Evolutionary conservation across 139 green algal species (phyloP).

Genomic region (Tetradesmus obliquus): DNA sequence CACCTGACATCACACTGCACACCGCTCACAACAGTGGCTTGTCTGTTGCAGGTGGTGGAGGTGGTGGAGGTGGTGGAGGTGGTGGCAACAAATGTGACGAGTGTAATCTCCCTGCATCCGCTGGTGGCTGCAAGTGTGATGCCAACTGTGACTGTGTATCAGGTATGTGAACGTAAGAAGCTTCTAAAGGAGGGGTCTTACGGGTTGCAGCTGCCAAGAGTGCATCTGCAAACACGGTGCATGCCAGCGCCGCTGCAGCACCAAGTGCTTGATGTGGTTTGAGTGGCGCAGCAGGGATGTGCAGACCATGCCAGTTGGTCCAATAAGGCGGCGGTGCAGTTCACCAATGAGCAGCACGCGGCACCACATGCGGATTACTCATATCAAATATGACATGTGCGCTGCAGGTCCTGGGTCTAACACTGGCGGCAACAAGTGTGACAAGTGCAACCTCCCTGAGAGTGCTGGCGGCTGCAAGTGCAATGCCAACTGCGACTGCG

Average conservation of each 20-base stretch:
- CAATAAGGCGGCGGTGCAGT: too few relatives aligned
- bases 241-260: too few relatives aligned
- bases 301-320: not conserved
- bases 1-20: too few relatives aligned
- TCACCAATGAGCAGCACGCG: too few relatives aligned
- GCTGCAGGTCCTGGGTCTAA: not conserved
- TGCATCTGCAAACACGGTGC: not conserved
- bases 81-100: not conserved
- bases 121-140: not conserved
- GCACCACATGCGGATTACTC: too few relatives aligned
- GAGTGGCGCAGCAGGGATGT: not conserved
- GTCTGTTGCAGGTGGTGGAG: not conserved
- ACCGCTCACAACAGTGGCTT: too few relatives aligned
- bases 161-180: not conserved
- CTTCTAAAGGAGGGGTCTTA: not conserved
- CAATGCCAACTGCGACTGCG: not conserved
- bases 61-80: not conserved
- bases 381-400: too few relatives aligned
- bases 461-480: not conserved
- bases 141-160: not conserved
- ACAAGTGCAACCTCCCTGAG: not conserved
- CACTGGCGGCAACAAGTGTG: not conserved
- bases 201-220: too few relatives aligned
- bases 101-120: not conserved
- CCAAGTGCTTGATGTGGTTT: not conserved